Evolutionary conservation across 257 asterid genomes (phyloP), one percentile per base, ranked within the genome.

Genomic region (Voacanga thouarsii): DNA sequence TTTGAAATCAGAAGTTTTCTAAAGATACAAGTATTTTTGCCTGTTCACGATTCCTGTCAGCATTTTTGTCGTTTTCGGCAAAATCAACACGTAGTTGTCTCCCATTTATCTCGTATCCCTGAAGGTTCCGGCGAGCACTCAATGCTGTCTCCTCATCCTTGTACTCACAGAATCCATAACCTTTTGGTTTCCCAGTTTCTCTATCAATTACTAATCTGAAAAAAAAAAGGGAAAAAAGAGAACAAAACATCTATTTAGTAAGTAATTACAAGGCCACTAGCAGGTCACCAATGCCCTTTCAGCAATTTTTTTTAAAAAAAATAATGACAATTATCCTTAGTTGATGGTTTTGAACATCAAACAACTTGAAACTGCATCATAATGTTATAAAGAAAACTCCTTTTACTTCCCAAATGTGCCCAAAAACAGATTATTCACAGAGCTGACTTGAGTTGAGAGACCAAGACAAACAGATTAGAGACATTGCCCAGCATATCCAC

Each of bases 111-210:
- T 92, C 96, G 66, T 91, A 91, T 18, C 94, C 97, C 87, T 91
- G 94, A 75, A 94, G 99, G 86, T 94, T 94, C 44, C 97, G 92
- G 57, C 97, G 97, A 71, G 99, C 99, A 89, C 99, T 94, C 44
- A 89, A 80, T 76, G 97, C 96, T 23, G 99, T 94, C 86, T 91
- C 99, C 82, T 91, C 99, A 76, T 92, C 99, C 89, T 91, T 94
- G 86, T 94, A 94, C 87, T 94, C 99, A 37, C 99, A 94, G 79
- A 94, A 94, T 50, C 99, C 99, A 83, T 92, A 94, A 70, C 99
- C 99, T 87, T 94, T 94, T 24, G 96, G 96, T 81, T 91, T 94
- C 77, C 99, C 99, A 73, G 97, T 94, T 90, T 94, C 99, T 89
- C 96, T 88, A 86, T 94, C 99, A 67, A 83, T 85, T 77, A 94